Percentiles rank a stretch among this genome's conserved stretches.
phyloP scores from a whole-genome alignment of 345 rosid genomes.

The Brassica incana region DNA sequence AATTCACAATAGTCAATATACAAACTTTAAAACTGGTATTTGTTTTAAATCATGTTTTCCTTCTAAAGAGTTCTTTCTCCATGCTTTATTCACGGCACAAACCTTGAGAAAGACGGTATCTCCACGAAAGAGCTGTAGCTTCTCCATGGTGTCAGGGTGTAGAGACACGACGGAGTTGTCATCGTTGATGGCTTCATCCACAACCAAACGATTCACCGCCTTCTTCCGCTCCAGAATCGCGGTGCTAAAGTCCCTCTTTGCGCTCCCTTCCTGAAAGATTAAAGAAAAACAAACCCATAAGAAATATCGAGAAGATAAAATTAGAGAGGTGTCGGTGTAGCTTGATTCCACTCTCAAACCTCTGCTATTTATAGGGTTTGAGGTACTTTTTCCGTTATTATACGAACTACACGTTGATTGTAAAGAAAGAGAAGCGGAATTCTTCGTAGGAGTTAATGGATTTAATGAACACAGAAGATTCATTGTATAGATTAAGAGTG shows the following conservation, averaged over 20 bases:
- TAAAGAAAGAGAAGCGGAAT: background rate
- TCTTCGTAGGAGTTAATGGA: background rate
- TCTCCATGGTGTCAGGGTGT: conserved; percentile 76
- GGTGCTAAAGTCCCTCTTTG: conserved; percentile 65
- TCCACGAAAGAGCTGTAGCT: conserved; percentile 72
- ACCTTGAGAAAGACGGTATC: conserved; percentile 66
- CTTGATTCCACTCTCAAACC: no score
- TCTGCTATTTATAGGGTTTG: background rate
- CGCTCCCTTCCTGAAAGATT: conserved; percentile 45
- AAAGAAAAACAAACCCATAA: background rate
- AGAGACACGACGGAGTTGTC: conserved; percentile 71
- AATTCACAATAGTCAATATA: no score
- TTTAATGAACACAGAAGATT: background rate
- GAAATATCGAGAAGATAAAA: no score
- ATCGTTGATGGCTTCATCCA: conserved; percentile 70
- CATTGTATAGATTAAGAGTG: background rate
- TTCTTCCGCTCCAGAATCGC: conserved; percentile 77
- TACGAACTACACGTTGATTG: background rate
- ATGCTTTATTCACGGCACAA: no score
- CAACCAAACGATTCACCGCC: conserved; percentile 62
- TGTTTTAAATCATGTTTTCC: no score
- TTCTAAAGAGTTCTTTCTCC: no score
- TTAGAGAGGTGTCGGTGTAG: no score
- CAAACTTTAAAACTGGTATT: no score
- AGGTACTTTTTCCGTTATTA: background rate